Evolutionary conservation across 495 filamentous ascomycete species (phyloP), one percentile per base, ranked within the genome.

Genomic region (Xylaria flabelliformis): DNA sequence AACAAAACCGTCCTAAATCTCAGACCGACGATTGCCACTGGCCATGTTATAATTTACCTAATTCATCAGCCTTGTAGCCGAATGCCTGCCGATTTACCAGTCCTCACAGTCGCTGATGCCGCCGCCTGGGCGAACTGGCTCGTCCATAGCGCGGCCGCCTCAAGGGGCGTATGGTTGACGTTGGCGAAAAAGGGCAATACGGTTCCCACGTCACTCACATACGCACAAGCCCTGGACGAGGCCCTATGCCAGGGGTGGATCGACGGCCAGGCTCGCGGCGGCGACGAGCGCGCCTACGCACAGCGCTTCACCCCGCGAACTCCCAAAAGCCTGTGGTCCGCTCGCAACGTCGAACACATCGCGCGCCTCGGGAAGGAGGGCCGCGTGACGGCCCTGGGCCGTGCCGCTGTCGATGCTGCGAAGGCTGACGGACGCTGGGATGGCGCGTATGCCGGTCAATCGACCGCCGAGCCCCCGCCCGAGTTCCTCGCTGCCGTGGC

Each of bases 221-320:
- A 86, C 39, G 80, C 82, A 15, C 82, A 88, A 72, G 88, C 88
- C 10, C 82, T 89, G 41, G 85, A 89, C 79, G 75, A 80, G 34
- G 86, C 87, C 8, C 78, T 90, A 3, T 90, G 88, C 73, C 86
- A 85, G 71, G 87, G 88, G 8, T 90, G 88, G 88, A 90, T 90
- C 64, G 88, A 90, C 75, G 88, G 87, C 4, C 87, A 87, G 62
- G 82, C 78, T 0, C 75, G 79, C 29, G 70, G 74, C 29, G 77
- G 81, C 68, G 80, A 86, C 70, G 74, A 78, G 7, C 61, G 21
- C 82, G 77, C 76, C 85, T 86, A 12, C 64, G 21, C 67, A n/a
- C 85, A 85, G 68, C 81, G 84, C 2, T 89, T 88, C 79, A 89
- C 87, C 2, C 86, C 87, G 3, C 86, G 88, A 2, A 83, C 86